phyloP scores from a whole-genome alignment of 495 filamentous ascomycete species.

The Hypoxylon cercidicola region DNA sequence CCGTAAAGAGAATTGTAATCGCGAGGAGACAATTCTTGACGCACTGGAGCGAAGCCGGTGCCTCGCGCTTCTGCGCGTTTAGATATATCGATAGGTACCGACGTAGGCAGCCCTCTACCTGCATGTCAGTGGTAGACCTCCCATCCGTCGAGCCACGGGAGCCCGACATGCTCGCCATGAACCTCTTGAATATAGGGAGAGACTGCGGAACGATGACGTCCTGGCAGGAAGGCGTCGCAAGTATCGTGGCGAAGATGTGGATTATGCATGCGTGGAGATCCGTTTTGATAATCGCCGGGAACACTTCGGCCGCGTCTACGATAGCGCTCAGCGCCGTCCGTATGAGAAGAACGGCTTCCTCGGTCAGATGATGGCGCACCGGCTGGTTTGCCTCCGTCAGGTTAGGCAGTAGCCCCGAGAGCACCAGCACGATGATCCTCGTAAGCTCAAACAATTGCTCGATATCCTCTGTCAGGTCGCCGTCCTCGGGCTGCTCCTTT shows the following conservation, averaged over 20 bases:
- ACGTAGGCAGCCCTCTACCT: conserved; percentile 75
- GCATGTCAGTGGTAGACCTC: conserved; percentile 55
- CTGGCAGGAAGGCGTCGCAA: conserved; percentile 88
- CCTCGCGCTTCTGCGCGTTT: conserved; percentile 84
- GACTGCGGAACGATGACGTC: conserved; percentile 88
- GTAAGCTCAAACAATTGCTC: conserved; percentile 98
- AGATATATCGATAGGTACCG: conserved; percentile 83
- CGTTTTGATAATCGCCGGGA: conserved; percentile 94
- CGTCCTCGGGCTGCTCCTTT: conserved; percentile 68
- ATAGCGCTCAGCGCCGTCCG: conserved; percentile 83
- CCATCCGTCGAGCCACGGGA: conserved; percentile 50
- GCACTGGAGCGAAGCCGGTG: conserved; percentile 80
- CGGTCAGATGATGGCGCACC: conserved; percentile 75
- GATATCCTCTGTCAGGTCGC: conserved; percentile 92
- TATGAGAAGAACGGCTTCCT: conserved; percentile 86
- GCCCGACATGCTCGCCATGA: conserved; percentile 76
- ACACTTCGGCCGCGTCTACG: conserved; percentile 92
- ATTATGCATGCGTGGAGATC: conserved; percentile 97
- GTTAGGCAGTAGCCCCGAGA: conserved; percentile 87
- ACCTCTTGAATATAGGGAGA: conserved; percentile 90
- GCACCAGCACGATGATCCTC: conserved; percentile 90
- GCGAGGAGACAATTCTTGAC: conserved; percentile 93
- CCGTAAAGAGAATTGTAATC: conserved; percentile 87
- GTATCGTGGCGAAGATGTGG: conserved; percentile 94
- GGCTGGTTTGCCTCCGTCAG: conserved; percentile 78